Evolutionary conservation across 73 alveolate species (phyloP).

Genomic region (Blepharisma japonicum): DNA sequence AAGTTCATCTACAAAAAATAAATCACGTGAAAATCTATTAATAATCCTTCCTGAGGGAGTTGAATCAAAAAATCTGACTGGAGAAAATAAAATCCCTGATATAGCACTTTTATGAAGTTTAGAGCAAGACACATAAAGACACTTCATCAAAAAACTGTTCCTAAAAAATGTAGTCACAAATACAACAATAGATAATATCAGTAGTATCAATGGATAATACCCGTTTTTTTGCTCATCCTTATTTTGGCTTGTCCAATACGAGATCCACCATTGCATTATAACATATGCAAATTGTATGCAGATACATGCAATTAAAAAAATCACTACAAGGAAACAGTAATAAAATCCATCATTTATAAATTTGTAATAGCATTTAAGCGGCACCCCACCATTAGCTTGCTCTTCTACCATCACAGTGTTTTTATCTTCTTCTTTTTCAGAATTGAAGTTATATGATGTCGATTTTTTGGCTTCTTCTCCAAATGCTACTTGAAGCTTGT

Average conservation of each 20-base stretch:
- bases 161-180: neutral
- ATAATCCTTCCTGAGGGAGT: constrained; percentile 42
- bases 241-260: constrained; percentile 62
- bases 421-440: constrained; percentile 33
- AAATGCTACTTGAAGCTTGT: neutral
- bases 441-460: constrained; percentile 17
- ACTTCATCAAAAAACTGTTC: neutral
- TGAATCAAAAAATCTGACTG: constrained; percentile 28
- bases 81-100: neutral
- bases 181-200: neutral
- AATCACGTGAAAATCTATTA: constrained; percentile 42
- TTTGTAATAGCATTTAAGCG: neutral
- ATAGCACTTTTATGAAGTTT: constrained; percentile 12
- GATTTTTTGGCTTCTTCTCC: constrained; percentile 10
- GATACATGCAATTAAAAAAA: neutral
- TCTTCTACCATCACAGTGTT: constrained; percentile 6
- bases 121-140: neutral
- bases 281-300: constrained; percentile 64
- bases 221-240: neutral
- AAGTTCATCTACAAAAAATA: neutral
- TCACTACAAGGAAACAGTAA: neutral
- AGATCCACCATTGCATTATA: constrained; percentile 69
- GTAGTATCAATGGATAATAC: neutral
- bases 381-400: neutral
- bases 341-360: neutral